phyloP scores from a whole-genome alignment of 2,329 filamentous ascomycete genomes.

The Exophiala oligosperma region DNA sequence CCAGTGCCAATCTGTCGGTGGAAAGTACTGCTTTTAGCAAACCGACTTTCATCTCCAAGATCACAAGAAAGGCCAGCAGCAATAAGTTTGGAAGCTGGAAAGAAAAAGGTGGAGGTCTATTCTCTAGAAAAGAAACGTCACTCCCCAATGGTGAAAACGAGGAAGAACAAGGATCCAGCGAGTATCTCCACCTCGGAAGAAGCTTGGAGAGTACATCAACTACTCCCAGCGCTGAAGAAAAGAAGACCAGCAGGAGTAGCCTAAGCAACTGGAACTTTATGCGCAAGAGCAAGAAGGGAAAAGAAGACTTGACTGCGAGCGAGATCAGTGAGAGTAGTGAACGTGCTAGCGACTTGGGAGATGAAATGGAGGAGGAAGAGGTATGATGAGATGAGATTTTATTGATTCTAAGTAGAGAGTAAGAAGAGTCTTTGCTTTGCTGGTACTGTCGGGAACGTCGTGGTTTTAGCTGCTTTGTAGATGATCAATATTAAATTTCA shows the following conservation, averaged over 20 bases:
- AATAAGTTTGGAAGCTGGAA: constrained; percentile 55
- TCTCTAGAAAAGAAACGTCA: constrained; percentile 47
- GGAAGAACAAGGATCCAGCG: constrained; percentile 41
- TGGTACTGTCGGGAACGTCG: not conserved
- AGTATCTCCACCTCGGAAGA: constrained; percentile 29
- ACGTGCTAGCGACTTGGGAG: constrained; percentile 43
- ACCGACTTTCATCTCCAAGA: constrained; percentile 53
- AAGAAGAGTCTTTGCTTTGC: not conserved
- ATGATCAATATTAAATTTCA: too few species aligned
- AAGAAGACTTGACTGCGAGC: constrained; percentile 28
- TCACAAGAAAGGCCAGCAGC: constrained; percentile 52
- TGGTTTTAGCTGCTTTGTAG: not conserved
- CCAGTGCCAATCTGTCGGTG: constrained; percentile 30
- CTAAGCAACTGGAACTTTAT: constrained; percentile 46
- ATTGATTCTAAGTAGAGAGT: not conserved
- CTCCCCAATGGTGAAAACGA: constrained; percentile 43
- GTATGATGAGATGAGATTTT: constrained; percentile 3
- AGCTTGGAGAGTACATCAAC: constrained; percentile 29
- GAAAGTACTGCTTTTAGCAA: constrained; percentile 34
- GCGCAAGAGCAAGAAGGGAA: constrained; percentile 39
- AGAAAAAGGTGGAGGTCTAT: constrained; percentile 45
- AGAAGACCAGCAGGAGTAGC: constrained; percentile 45
- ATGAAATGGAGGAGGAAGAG: constrained; percentile 43
- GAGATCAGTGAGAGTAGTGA: constrained; percentile 44
- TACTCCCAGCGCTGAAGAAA: constrained; percentile 37